Conservation (phyloP, 371 early-diverging fungal genomes). For the Syncephalastrum sp. region DNA sequence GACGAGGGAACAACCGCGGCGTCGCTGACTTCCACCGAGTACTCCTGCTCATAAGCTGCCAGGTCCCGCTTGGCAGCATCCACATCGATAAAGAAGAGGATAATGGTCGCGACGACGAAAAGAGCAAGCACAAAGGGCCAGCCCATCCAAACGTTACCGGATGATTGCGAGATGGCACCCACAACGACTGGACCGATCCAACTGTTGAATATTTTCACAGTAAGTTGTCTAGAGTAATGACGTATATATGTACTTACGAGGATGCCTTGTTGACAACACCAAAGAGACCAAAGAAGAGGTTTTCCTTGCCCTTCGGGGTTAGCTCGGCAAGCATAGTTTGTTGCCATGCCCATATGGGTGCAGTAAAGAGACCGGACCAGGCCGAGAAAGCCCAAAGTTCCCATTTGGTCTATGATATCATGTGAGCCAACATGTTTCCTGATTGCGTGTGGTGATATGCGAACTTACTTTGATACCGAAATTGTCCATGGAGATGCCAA, state of each 20-base stretch:
- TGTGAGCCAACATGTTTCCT: conserved; percentile 3
- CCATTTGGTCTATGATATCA: conserved; percentile 32
- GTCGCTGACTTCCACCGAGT: not conserved
- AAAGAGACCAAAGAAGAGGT: conserved; percentile 61
- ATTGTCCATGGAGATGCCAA: conserved; percentile 42
- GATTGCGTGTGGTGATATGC: not conserved
- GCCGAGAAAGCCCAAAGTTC: conserved; percentile 53
- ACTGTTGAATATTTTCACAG: not conserved
- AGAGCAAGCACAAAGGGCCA: conserved; percentile 57
- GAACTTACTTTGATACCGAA: conserved; percentile 34
- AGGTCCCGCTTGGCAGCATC: conserved; percentile 53
- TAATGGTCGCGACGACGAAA: conserved; percentile 36
- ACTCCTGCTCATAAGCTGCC: conserved; percentile 17
- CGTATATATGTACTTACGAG: conserved; percentile 19
- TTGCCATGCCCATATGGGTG: conserved; percentile 59
- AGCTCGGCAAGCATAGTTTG: conserved; percentile 61
- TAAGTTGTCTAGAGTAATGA: not conserved
- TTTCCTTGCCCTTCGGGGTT: conserved; percentile 58
- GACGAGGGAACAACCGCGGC: too few species aligned
- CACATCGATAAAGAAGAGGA: conserved; percentile 52
- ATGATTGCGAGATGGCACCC: conserved; percentile 52
- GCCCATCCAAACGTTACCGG: conserved; percentile 50
- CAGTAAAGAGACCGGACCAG: conserved; percentile 57
- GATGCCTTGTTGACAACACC: conserved; percentile 62
- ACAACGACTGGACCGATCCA: conserved; percentile 64